Percentiles rank a stretch among this genome's conserved stretches.
Evolutionary conservation across 2,329 filamentous ascomycete species (phyloP).

Genomic region (Akanthomyces dipterigenus): DNA sequence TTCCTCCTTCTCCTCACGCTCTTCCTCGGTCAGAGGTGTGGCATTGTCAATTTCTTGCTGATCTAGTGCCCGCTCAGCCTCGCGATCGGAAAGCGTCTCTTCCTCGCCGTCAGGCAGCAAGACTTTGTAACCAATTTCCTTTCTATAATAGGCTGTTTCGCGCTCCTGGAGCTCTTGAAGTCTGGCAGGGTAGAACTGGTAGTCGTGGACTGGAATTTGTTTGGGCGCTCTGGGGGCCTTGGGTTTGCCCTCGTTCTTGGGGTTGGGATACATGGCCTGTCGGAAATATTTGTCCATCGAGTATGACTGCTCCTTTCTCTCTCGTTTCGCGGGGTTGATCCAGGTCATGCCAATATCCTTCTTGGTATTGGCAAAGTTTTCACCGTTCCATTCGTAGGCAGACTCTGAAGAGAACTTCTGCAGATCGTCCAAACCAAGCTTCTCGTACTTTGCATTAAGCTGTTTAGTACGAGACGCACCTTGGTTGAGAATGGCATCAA

Average conservation of each 20-base stretch:
- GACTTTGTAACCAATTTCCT: slow-evolving; percentile 93
- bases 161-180: slow-evolving; percentile 88
- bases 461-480: slow-evolving; percentile 86
- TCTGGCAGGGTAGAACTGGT: slow-evolving; percentile 87
- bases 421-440: slow-evolving; percentile 90
- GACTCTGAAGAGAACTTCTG: slow-evolving; percentile 98
- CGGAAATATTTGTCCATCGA: slow-evolving; percentile 99
- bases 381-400: slow-evolving; percentile 97
- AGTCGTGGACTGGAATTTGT: slow-evolving; percentile 87
- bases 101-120: slow-evolving; percentile 83
- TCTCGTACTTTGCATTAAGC: slow-evolving; percentile 91
- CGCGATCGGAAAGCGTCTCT: slow-evolving; percentile 76
- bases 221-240: slow-evolving; percentile 94
- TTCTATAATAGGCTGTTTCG: slow-evolving; percentile 91
- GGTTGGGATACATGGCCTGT: slow-evolving; percentile 71
- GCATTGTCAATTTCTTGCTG: slow-evolving; percentile 93
- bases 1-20: slow-evolving; percentile 76
- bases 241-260: slow-evolving; percentile 83
- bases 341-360: slow-evolving; percentile 89
- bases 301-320: slow-evolving; percentile 96
- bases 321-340: slow-evolving; percentile 98
- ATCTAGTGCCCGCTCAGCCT: slow-evolving; percentile 78
- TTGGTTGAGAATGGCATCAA: slow-evolving; percentile 78
- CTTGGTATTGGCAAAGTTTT: slow-evolving; percentile 87
- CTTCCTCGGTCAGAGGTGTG: slow-evolving; percentile 78